These are phyloP conservation scores for Boletus holoroseus DNA, from an alignment of 1,284 basidiomycete species.

Conservation along the genomic window DNA sequence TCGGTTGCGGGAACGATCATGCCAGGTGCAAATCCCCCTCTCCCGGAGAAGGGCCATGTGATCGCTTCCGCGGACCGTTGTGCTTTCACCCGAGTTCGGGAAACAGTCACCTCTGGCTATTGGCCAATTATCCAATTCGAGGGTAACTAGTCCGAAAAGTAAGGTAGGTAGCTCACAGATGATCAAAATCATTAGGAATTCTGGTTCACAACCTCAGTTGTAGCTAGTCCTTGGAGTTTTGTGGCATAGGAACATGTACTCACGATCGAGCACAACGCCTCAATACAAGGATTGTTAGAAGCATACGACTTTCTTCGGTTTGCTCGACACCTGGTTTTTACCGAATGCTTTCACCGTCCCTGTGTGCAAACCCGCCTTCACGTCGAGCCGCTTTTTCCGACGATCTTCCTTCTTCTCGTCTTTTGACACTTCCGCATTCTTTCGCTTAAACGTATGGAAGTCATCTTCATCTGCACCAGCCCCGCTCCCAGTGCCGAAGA, in stretches of 20 bases:
- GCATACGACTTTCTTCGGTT: slow-evolving; percentile 50
- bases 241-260: slow-evolving; percentile 22
- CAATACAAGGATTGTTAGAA: slow-evolving; percentile 38
- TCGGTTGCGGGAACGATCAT: too few relatives aligned
- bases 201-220: neutral
- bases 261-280: neutral
- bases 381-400: slow-evolving; percentile 38
- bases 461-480: slow-evolving; percentile 90
- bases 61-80: neutral
- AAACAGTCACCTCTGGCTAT: neutral
- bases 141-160: neutral
- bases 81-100: neutral
- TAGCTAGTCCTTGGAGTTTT: neutral
- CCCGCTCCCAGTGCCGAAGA: slow-evolving; percentile 49
- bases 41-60: too few relatives aligned
- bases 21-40: too few relatives aligned
- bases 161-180: neutral
- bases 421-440: slow-evolving; percentile 52
- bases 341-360: slow-evolving; percentile 44
- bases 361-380: slow-evolving; percentile 44
- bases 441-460: slow-evolving; percentile 75
- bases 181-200: neutral
- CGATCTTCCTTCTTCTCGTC: slow-evolving; percentile 51
- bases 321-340: slow-evolving; percentile 25
- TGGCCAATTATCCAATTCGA: neutral